phyloP scores from a whole-genome alignment of 257 asterid species.

The Fraxinus excelsior region DNA sequence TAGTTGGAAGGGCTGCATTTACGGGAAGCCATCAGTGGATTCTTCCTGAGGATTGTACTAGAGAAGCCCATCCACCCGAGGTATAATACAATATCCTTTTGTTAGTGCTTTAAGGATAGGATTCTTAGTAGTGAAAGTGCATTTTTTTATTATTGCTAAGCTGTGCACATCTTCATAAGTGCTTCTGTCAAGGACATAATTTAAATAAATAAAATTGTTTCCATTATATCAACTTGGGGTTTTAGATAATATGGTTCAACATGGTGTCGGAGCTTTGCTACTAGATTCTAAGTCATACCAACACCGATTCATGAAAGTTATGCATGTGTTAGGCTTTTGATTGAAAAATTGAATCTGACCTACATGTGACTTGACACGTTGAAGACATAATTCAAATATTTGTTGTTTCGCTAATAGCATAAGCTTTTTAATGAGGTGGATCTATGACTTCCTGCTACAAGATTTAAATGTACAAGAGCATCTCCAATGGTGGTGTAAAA shows the following conservation, averaged over 20 bases:
- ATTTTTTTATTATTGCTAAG: not conserved
- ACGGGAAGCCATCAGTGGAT: slow-evolving; percentile 72
- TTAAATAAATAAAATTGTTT: not conserved
- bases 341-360: not conserved
- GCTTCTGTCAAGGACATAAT: not conserved
- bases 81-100: slow-evolving; percentile 30
- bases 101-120: not conserved
- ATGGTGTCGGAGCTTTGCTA: not conserved
- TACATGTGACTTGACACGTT: not conserved
- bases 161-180: not conserved
- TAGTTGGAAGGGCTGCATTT: slow-evolving; percentile 68
- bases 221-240: not conserved
- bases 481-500: too few species aligned
- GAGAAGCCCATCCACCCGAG: slow-evolving; percentile 56
- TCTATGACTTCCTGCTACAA: not conserved
- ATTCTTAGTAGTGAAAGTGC: not conserved
- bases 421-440: not conserved
- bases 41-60: slow-evolving; percentile 39
- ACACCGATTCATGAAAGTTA: not conserved
- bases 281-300: not conserved
- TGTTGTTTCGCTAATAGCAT: not conserved
- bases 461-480: not conserved
- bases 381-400: not conserved
- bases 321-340: not conserved
- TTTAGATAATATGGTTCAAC: not conserved